phyloP scores from a whole-genome alignment of 306 rosid genomes.

The Lathyrus oleraceus region DNA sequence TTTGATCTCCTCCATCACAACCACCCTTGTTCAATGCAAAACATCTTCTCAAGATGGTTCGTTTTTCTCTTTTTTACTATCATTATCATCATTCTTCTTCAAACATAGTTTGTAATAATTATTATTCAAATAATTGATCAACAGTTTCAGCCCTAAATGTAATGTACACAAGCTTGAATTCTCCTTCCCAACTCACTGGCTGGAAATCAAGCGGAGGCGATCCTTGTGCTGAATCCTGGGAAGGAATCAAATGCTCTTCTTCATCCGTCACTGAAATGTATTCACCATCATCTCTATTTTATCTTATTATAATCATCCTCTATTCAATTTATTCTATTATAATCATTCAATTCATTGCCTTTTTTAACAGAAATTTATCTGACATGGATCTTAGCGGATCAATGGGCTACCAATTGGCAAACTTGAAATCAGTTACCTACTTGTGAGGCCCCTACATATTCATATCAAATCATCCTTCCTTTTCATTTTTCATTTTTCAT shows the following conservation, averaged over 20 bases:
- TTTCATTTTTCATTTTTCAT: background rate
- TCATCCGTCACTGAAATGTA: slow-evolving; percentile 91
- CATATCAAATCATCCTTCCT: slow-evolving; percentile 9
- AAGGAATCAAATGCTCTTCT: slow-evolving; percentile 75
- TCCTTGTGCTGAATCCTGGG: slow-evolving; percentile 86
- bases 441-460: slow-evolving; percentile 66
- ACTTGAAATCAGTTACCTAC: slow-evolving; percentile 69
- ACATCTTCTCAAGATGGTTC: slow-evolving; percentile 46
- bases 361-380: slow-evolving; percentile 60
- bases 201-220: slow-evolving; percentile 91
- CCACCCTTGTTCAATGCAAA: slow-evolving; percentile 46
- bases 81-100: no score
- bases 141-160: slow-evolving; percentile 81
- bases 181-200: slow-evolving; percentile 58
- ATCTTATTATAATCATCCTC: background rate
- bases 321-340: no score
- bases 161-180: slow-evolving; percentile 67
- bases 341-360: background rate
- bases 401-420: slow-evolving; percentile 78
- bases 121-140: background rate
- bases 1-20: slow-evolving; percentile 38
- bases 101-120: no score
- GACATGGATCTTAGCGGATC: slow-evolving; percentile 64
- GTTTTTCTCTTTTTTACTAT: no score
- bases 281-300: background rate